These are phyloP conservation scores for Penicillium concentricum DNA, from an alignment of 2,329 filamentous ascomycete species.

Conservation along the genomic window DNA sequence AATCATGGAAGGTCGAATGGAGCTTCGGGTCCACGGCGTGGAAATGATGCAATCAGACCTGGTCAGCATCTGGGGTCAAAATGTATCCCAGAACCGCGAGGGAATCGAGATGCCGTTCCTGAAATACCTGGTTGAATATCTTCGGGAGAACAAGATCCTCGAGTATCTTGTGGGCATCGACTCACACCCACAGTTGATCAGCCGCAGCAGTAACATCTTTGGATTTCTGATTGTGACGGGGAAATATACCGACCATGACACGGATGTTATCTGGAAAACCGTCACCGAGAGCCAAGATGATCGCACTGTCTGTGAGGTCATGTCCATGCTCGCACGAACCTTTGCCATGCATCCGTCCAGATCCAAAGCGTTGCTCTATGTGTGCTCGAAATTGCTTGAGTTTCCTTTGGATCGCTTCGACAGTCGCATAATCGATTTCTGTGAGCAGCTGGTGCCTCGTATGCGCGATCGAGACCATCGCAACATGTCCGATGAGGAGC, in stretches of 20 bases:
- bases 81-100: conserved; percentile 52
- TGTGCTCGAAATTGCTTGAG: conserved; percentile 68
- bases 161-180: conserved; percentile 87
- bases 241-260: conserved; percentile 69
- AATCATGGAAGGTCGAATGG: conserved; percentile 84
- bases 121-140: conserved; percentile 65
- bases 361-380: conserved; percentile 56
- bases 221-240: conserved; percentile 80
- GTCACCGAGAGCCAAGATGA: conserved; percentile 80
- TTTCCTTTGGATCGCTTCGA: conserved; percentile 65
- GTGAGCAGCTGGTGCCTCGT: conserved; percentile 56
- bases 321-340: conserved; percentile 61
- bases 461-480: conserved; percentile 36
- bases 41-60: conserved; percentile 71
- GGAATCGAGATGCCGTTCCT: conserved; percentile 50
- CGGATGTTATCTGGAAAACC: conserved; percentile 80
- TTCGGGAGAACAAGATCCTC: conserved; percentile 69
- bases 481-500: conserved; percentile 22
- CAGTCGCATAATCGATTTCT: conserved; percentile 60
- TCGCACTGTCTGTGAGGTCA: conserved; percentile 75
- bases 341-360: conserved; percentile 45
- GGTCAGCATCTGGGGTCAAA: conserved; percentile 62
- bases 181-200: conserved; percentile 87
- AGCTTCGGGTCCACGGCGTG: conserved; percentile 77
- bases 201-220: conserved; percentile 76